A percentile compares a stretch with the other conserved stretches of the same genome.
phyloP scores from a whole-genome alignment of 441 rosid species.

The Manihot esculenta region DNA sequence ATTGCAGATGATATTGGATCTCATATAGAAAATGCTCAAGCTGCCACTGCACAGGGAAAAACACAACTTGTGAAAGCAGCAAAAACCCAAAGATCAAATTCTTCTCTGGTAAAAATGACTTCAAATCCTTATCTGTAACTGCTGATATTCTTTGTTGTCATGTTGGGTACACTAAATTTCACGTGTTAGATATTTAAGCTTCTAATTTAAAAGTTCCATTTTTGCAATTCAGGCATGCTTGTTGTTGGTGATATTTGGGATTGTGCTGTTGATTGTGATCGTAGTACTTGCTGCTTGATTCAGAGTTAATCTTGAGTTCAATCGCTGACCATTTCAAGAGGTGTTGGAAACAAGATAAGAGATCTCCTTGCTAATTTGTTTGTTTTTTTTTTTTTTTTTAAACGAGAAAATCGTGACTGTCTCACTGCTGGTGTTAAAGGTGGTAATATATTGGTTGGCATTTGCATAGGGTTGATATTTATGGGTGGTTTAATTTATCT shows the following conservation, averaged over 20 bases:
- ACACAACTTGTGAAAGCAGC: slow-evolving; percentile 67
- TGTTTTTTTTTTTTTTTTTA: slow-evolving; percentile 16
- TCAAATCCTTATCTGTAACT: background rate
- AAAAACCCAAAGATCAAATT: slow-evolving; percentile 70
- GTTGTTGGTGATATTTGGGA: slow-evolving; percentile 90
- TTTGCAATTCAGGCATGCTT: slow-evolving; percentile 62
- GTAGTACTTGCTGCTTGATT: slow-evolving; percentile 67
- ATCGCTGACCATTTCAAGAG: slow-evolving; percentile 2
- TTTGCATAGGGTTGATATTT: no score
- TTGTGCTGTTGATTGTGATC: slow-evolving; percentile 79
- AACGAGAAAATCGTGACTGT: slow-evolving; percentile 19
- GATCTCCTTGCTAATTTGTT: slow-evolving; percentile 11
- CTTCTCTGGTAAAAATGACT: slow-evolving; percentile 65
- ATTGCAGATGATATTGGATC: slow-evolving; percentile 67
- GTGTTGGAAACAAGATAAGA: slow-evolving; percentile 19
- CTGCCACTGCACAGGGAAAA: slow-evolving; percentile 60
- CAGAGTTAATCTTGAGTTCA: slow-evolving; percentile 2
- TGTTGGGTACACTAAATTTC: background rate
- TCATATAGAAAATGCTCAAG: slow-evolving; percentile 57
- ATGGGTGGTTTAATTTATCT: no score
- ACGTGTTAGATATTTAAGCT: background rate
- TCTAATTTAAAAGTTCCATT: background rate
- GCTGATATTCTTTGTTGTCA: background rate
- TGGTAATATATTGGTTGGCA: slow-evolving; percentile 23
- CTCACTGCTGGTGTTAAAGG: slow-evolving; percentile 21